Conservation (phyloP, 2,329 filamentous ascomycete species). For the Colletotrichum ledebouriae region DNA sequence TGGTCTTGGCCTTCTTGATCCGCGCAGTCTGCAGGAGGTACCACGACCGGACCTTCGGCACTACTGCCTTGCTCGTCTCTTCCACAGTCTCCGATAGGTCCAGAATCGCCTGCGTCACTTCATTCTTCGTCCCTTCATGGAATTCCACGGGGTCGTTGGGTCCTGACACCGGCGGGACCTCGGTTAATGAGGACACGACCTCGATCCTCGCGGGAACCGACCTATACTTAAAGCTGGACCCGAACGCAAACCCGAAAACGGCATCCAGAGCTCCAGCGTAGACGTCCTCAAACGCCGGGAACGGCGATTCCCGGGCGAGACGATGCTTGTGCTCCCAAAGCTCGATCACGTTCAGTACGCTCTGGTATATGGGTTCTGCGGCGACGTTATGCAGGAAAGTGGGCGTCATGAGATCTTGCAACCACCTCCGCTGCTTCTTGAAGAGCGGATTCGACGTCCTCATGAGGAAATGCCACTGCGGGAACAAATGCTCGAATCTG, state of each 20-base stretch:
- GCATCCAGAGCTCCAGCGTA: constrained; percentile 49
- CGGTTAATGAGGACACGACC: neutral
- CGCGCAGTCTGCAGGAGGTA: neutral
- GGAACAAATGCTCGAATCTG: constrained; percentile 12
- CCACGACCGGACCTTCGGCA: neutral
- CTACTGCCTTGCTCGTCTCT: constrained; percentile 1
- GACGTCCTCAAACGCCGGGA: constrained; percentile 48
- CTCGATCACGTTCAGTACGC: constrained; percentile 48
- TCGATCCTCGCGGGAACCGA: constrained; percentile 1
- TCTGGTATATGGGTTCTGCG: constrained; percentile 52
- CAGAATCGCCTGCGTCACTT: neutral
- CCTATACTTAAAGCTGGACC: constrained; percentile 18
- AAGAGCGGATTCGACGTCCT: constrained; percentile 46
- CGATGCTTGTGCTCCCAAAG: constrained; percentile 51
- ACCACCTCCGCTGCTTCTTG: constrained; percentile 51
- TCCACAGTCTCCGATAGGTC: neutral
- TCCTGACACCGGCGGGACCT: too few species aligned
- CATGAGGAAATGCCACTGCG: constrained; percentile 46
- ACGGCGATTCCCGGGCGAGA: constrained; percentile 49
- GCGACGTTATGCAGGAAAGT: constrained; percentile 50
- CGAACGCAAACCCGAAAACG: constrained; percentile 49
- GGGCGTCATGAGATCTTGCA: constrained; percentile 55
- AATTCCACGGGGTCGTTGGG: neutral
- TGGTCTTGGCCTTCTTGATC: neutral
- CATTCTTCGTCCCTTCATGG: neutral